Base-by-base conservation (phyloP, 805 yeast species). In the Candida namnaoensis region DNA sequence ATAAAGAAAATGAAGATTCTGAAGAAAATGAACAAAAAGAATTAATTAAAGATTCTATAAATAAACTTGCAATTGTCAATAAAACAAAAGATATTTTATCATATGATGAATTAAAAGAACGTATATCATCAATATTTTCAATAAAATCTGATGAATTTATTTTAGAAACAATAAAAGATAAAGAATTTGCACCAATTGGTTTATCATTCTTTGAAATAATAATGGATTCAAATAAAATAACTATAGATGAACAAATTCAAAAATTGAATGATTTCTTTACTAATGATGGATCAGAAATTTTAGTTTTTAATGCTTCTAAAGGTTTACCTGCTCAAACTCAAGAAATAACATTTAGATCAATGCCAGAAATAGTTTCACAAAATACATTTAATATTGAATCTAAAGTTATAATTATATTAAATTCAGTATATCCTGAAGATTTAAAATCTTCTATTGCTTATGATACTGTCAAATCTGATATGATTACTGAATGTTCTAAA, bases 351-450 rank as follows among this genome's bases (percentile, higher is more conserved):
- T 52, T 47, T 44, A 51, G 64, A 53, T 33, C 51, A 7, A 36
- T 56, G 24, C 35, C 52, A 3, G 41, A 47, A 14, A 33, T 53
- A 26, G 57, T 48, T 4, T 38, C 46, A 1, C 43, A 37, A 14
- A 9, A 26, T n/a, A 9, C 32, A 11, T 33, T 35, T 37, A 32
- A 3, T 36, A 32, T 11, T 12, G 53, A 52, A 34, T 58, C 79
- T 0, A 68, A 57, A 13, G 87, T 84, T 1, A 54, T 90, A 7
- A 78, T 82, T 42, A 60, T 88, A 5, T 57, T 85, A 33, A 90
- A 88, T 53, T 64, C 78, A 37, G 69, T 86, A 1, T 72, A 82
- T 3, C 72, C 81, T 1, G 76, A 77, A 32, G 95, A 85, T 47
- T 60, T 86, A 41, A 59, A 69, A 19, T 76, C 76, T 36, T 75